These are phyloP conservation scores for Raphanus raphanistrum DNA, from an alignment of 345 rosid species.

Conservation along the genomic window DNA sequence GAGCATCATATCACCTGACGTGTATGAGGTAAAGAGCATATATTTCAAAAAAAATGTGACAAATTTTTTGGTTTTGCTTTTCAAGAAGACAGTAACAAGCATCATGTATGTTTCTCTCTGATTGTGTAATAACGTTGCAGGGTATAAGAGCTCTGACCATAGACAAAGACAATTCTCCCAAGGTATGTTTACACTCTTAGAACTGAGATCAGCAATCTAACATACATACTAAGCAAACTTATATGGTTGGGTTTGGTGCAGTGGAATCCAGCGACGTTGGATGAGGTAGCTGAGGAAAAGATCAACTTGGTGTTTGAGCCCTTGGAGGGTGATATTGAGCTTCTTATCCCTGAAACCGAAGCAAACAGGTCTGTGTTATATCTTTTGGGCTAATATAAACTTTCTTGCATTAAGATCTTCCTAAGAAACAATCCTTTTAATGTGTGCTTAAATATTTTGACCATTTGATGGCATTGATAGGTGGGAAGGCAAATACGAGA, in stretches of 20 bases:
- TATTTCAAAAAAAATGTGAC: not conserved
- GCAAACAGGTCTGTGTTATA: constrained; percentile 53
- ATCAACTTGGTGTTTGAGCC: constrained; percentile 61
- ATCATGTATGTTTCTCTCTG: constrained; percentile 16
- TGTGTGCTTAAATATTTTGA: not conserved
- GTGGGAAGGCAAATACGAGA: constrained; percentile 84
- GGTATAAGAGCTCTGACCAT: constrained; percentile 89
- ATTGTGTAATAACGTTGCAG: constrained; percentile 33
- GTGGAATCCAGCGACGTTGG: constrained; percentile 77
- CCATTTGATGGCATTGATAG: constrained; percentile 39
- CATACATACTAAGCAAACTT: constrained; percentile 1
- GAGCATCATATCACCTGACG: constrained; percentile 60
- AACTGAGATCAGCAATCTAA: not conserved
- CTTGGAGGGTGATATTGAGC: constrained; percentile 62
- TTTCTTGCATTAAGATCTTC: not conserved
- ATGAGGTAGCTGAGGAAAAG: constrained; percentile 58
- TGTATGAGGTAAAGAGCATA: constrained; percentile 64
- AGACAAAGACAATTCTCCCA: constrained; percentile 91
- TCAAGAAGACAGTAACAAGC: not conserved
- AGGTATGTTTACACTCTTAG: constrained; percentile 46
- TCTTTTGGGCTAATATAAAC: not conserved
- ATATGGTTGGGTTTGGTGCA: constrained; percentile 35
- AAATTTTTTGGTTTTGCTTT: not conserved
- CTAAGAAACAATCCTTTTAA: not conserved
- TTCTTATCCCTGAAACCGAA: constrained; percentile 68